These are phyloP conservation scores for Ogataea pini DNA, from an alignment of 805 yeast genomes.

Conservation along the genomic window DNA sequence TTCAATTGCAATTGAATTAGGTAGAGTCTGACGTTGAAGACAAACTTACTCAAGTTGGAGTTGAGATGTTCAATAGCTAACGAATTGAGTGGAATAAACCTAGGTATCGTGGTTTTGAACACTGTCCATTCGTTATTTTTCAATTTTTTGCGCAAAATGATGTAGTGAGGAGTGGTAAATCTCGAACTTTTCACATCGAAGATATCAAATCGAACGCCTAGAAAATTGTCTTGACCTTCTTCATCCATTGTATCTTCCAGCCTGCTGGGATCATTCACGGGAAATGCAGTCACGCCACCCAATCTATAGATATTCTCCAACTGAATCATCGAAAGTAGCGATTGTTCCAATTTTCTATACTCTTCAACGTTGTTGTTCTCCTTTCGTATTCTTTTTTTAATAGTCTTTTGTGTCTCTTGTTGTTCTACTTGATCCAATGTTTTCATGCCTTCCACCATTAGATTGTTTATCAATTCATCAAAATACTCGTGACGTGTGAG, in stretches of 20 bases:
- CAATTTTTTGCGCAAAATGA: slow-evolving; percentile 37
- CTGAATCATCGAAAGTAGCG: slow-evolving; percentile 36
- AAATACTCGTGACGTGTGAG: slow-evolving; percentile 33
- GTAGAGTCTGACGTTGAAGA: slow-evolving; percentile 25
- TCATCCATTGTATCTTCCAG: slow-evolving; percentile 8
- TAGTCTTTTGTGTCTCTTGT: slow-evolving; percentile 7
- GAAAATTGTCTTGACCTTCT: slow-evolving; percentile 26
- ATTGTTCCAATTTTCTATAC: slow-evolving; percentile 15
- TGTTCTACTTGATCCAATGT: slow-evolving; percentile 15
- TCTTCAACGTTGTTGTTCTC: slow-evolving; percentile 7
- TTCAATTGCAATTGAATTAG: slow-evolving; percentile 29
- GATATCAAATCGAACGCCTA: slow-evolving; percentile 55
- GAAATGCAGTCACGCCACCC: slow-evolving; percentile 53
- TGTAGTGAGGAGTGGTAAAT: slow-evolving; percentile 48
- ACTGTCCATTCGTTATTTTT: slow-evolving; percentile 34
- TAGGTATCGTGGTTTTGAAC: slow-evolving; percentile 39
- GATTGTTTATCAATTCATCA: slow-evolving; percentile 29
- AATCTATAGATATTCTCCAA: slow-evolving; percentile 50
- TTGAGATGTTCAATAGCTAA: slow-evolving; percentile 30
- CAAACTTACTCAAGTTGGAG: slow-evolving; percentile 28
- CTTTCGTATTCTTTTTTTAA: slow-evolving; percentile 6
- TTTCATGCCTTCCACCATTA: slow-evolving; percentile 26
- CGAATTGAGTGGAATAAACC: slow-evolving; percentile 30
- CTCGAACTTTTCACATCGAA: slow-evolving; percentile 31
- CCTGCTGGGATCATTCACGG: slow-evolving; percentile 40